Base-by-base conservation (phyloP, 129 eudicot species). In the Ambrosia artemisiifolia region DNA sequence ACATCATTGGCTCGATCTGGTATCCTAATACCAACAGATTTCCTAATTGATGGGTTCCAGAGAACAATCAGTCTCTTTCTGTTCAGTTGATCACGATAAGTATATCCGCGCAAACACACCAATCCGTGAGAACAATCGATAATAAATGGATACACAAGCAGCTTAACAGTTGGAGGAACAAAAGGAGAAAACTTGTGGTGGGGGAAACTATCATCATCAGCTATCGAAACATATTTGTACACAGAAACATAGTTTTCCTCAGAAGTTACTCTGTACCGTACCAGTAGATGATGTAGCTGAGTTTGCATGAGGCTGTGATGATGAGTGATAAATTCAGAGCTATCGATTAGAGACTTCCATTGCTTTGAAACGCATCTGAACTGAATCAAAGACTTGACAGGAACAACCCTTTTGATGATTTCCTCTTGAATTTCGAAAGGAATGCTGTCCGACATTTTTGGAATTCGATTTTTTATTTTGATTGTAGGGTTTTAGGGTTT, bases 301-400 rank as follows among this genome's bases (percentile, higher is more conserved):
- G 63, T 3, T 35, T 3, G 63, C 35, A 19, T 20, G 35, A 56
- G 7, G 63, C n/a, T 20, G 35, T n/a, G n/a, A n/a, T 56, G 63
- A 56, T 3, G 7, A 1, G 3, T 9, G 34, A 56, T 56, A 11
- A 56, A 56, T 0, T 56, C 2, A 8, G 63, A 56, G 35, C 63
- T 56, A 7, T 56, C 7, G 36, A 56, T 56, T n/a, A 55, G 14
- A 20, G 62, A 19, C 34, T 55, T 55, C 62, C 62, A 56, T 56
- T 56, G 63, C 11, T 56, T 56, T 24, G 63, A 56, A 20, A 56
- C 35, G 33, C n/a, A 56, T 56, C 63, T 20, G 63, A 56, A 56
- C n/a, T n/a, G 63, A 56, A 56, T 56, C 35, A 56, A 7, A 56
- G 63, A 56, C 20, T 56, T 56, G n/a, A 56, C 63, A 24, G 35